Base-by-base conservation (phyloP, 805 yeast genomes). In the Teunomyces kruisii region DNA sequence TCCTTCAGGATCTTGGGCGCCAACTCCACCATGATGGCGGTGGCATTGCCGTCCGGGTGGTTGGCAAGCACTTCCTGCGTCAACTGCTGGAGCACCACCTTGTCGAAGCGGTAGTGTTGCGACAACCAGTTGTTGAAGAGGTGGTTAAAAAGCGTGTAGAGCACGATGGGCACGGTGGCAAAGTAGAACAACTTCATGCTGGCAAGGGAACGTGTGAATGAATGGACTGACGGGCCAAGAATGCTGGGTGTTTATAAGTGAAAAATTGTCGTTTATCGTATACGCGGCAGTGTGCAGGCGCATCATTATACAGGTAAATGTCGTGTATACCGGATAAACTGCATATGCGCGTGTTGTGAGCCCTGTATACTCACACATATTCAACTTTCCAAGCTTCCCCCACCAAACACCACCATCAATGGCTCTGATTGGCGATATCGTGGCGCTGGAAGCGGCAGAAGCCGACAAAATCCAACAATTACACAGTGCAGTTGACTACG, bases 121-220 rank as follows among this genome's bases (percentile, higher is more conserved):
- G 96, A 96, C 44, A 91, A 76, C 86, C 89, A 85, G 16, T 80
- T 73, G 56, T 69, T 60, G 65, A 71, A 81, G 28, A 79, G 57
- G 41, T 54, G 57, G 59, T 78, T 64, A 45, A 75, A 58, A 8
- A 68, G 53, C 28, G 59, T 59, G 52, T 56, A 73, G 9, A 67
- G 28, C n/a, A 52, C 54, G 35, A 61, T 40, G 5, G 64, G 61
- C 10, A 62, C 40, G 8, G 60, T 53, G 13, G 53, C 51, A 16
- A 55, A 48, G 46, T 49, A 51, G 33, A 61, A 50, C 39, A 63
- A 50, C 53, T 61, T 64, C 70, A 66, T 66, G 10, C 8, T 15
- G 19, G 26, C n/a, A 10, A 3, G 14, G 17, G 28, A 28, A 5
- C 8, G 15, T 24, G 12, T n/a, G 17, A 35, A 10, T 10, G 24